Percentiles rank a stretch among this genome's conserved stretches.
Evolutionary conservation across 2,329 filamentous ascomycete genomes (phyloP).

Genomic region (Achaetomium macrosporum): DNA sequence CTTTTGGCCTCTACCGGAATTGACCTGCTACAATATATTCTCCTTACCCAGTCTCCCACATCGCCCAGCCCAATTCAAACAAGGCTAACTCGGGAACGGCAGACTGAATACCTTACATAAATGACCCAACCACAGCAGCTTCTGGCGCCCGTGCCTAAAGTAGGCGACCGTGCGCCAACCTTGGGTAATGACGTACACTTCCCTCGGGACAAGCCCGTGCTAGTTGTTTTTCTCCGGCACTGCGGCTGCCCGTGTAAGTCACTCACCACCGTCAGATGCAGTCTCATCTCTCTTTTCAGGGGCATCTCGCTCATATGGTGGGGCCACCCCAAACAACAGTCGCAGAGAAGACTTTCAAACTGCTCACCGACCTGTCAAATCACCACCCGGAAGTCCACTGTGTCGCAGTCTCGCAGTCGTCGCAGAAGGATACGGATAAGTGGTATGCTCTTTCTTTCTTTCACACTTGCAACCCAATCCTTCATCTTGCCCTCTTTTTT

Average conservation of each 20-base stretch:
- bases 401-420: constrained; percentile 58
- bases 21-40: no score
- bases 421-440: constrained; percentile 44
- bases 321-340: constrained; percentile 39
- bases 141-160: constrained; percentile 41
- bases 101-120: not conserved
- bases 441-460: constrained; percentile 31
- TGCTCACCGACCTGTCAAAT: constrained; percentile 47
- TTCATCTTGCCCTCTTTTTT: not conserved
- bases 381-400: constrained; percentile 47
- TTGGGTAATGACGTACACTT: constrained; percentile 29
- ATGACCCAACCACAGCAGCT: not conserved
- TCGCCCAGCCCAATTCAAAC: not conserved
- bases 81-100: not conserved
- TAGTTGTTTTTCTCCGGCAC: constrained; percentile 65
- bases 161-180: constrained; percentile 52
- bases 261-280: not conserved
- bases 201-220: constrained; percentile 48
- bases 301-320: not conserved
- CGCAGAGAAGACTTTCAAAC: constrained; percentile 60
- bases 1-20: no score
- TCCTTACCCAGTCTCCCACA: no score
- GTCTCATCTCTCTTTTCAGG: not conserved
- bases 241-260: constrained; percentile 65
- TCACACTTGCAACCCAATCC: not conserved